A percentile compares a stretch with the other conserved stretches of the same genome.
Conservation (phyloP, 805 yeast species). For the Metschnikowia shivogae region DNA sequence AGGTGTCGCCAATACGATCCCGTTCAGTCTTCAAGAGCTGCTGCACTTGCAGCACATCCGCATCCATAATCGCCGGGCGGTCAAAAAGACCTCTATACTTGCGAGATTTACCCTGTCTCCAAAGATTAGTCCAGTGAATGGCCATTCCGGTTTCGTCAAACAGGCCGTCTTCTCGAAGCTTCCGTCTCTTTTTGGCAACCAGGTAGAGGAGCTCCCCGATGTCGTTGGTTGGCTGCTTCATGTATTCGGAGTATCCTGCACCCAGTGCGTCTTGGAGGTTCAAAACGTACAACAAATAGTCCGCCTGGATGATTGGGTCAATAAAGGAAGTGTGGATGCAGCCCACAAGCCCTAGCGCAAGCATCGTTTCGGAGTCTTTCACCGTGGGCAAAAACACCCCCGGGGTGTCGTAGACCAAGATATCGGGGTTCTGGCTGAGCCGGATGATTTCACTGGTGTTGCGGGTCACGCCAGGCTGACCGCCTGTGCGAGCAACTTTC, state of each 20-base stretch:
- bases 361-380: conserved; percentile 62
- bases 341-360: conserved; percentile 68
- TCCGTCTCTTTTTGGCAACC: conserved; percentile 41
- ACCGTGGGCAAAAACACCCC: conserved; percentile 85
- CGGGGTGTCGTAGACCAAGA: conserved; percentile 83
- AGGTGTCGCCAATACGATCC: conserved; percentile 25
- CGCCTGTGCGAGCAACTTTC: conserved; percentile 82
- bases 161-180: conserved; percentile 29
- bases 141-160: conserved; percentile 61
- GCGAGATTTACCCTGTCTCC: conserved; percentile 52
- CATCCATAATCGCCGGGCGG: conserved; percentile 28
- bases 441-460: conserved; percentile 71
- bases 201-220: conserved; percentile 51
- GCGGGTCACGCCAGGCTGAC: conserved; percentile 86
- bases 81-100: conserved; percentile 34
- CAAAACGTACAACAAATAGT: conserved; percentile 69
- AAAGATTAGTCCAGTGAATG: conserved; percentile 54
- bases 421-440: conserved; percentile 55
- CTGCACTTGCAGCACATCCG: conserved; percentile 23
- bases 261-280: conserved; percentile 58
- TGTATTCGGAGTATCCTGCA: conserved; percentile 40
- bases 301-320: conserved; percentile 85
- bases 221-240: conserved; percentile 67
- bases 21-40: conserved; percentile 26
- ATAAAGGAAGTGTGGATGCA: conserved; percentile 65